Conservation (phyloP, 2,329 filamentous ascomycete genomes). For the Cordyceps fumosorosea region DNA sequence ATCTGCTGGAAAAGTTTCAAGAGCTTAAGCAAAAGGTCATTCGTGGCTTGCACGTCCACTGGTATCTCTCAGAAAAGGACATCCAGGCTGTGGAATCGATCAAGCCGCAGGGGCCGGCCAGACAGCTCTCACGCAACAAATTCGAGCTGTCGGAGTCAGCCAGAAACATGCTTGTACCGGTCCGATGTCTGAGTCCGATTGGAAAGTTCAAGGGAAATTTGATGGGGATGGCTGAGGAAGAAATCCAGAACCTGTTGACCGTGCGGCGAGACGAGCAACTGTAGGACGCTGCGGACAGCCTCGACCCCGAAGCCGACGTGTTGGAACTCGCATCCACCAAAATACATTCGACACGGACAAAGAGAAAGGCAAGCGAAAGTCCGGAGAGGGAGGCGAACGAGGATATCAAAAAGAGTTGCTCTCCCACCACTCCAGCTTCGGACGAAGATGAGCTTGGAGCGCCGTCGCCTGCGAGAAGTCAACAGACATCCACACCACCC, state of each 20-base stretch:
- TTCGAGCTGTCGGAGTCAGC: constrained; percentile 4
- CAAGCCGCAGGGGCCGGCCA: neutral
- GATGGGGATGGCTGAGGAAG: constrained; percentile 8
- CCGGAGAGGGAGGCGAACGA: neutral
- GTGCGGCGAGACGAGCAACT: neutral
- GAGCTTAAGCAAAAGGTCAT: neutral
- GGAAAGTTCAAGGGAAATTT: constrained; percentile 6
- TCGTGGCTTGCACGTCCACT: neutral
- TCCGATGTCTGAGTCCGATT: neutral
- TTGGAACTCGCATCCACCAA: neutral
- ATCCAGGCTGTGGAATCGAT: neutral
- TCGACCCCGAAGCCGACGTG: neutral
- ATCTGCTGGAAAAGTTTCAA: constrained; percentile 10
- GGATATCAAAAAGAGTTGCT: neutral
- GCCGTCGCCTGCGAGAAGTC: neutral
- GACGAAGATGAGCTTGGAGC: neutral
- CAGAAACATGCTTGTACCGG: neutral
- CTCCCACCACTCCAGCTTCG: neutral
- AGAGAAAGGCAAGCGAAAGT: neutral
- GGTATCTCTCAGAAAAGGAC: neutral
- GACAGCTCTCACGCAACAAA: constrained; percentile 3
- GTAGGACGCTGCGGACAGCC: constrained; percentile 1
- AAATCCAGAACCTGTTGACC: neutral
- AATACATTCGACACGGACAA: neutral
- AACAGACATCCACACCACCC: neutral